These are phyloP conservation scores for Tolypocladium amazonense DNA, from an alignment of 2,329 filamentous ascomycete genomes.

Conservation along the genomic window DNA sequence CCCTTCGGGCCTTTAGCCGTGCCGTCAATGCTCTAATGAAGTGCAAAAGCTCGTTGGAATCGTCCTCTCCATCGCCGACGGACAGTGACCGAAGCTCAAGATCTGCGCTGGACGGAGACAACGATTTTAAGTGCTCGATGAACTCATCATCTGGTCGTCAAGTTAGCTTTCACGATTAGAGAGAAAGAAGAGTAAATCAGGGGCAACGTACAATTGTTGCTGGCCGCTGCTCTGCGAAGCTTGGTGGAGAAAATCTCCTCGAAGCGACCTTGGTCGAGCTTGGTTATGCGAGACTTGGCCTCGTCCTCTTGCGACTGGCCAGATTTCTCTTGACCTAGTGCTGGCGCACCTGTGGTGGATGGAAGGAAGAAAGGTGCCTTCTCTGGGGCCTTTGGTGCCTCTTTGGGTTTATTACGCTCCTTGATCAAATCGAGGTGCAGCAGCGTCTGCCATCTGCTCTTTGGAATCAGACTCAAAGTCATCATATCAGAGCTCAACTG, in stretches of 20 bases:
- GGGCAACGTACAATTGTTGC: conserved; percentile 48
- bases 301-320: conserved; percentile 29
- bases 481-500: conserved; percentile 76
- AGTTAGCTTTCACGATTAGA: conserved; percentile 12
- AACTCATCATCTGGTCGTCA: conserved; percentile 46
- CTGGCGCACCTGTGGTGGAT: conserved; percentile 39
- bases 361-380: conserved; percentile 95
- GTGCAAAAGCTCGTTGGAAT: conserved; percentile 59
- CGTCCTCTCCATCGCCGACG: conserved; percentile 29
- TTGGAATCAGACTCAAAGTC: conserved; percentile 81
- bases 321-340: conserved; percentile 24
- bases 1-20: conserved; percentile 55
- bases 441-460: conserved; percentile 87
- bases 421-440: conserved; percentile 88
- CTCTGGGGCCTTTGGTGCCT: conserved; percentile 82
- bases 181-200: not conserved
- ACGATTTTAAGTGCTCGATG: conserved; percentile 66
- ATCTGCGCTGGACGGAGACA: conserved; percentile 79
- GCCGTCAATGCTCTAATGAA: conserved; percentile 76
- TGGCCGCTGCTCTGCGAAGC: conserved; percentile 40
- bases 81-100: conserved; percentile 78
- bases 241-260: conserved; percentile 50
- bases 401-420: conserved; percentile 86
- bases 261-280: conserved; percentile 46
- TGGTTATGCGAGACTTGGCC: conserved; percentile 55